phyloP scores from a whole-genome alignment of 208 protist genomes.

The Wallacemonas sp. region DNA sequence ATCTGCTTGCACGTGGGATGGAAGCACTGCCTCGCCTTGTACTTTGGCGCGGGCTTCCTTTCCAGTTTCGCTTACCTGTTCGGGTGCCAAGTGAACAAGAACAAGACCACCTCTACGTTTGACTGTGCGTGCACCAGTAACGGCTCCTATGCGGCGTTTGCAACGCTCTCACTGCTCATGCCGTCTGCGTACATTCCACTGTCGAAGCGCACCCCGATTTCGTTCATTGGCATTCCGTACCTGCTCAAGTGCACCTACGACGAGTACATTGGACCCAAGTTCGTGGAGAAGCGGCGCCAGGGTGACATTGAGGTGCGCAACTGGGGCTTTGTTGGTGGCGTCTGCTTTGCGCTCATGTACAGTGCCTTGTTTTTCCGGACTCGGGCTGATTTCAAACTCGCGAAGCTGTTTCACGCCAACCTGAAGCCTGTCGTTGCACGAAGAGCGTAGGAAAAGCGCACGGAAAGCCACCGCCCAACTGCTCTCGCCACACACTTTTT shows the following conservation, averaged over 20 bases:
- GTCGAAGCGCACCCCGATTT: conserved; percentile 45
- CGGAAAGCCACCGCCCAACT: too few species aligned
- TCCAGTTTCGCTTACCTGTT: conserved; percentile 88
- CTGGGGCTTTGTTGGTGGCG: conserved; percentile 82
- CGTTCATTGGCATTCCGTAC: conserved; percentile 61
- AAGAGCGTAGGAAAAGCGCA: too few species aligned
- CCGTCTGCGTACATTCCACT: conserved; percentile 57
- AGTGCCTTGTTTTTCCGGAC: conserved; percentile 66
- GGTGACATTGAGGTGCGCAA: conserved; percentile 75
- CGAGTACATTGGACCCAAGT: conserved; percentile 74
- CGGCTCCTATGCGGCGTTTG: conserved; percentile 72
- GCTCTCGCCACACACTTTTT: too few species aligned
- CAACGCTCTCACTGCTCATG: conserved; percentile 67
- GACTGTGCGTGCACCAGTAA: conserved; percentile 76
- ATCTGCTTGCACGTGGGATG: conserved; percentile 60
- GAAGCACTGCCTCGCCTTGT: conserved; percentile 53
- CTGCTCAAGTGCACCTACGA: conserved; percentile 74
- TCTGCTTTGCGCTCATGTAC: conserved; percentile 82
- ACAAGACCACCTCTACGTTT: conserved; percentile 51
- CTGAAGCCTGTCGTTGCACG: conserved; percentile 10
- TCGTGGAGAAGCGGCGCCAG: conserved; percentile 44
- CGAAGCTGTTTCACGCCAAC: conserved; percentile 49
- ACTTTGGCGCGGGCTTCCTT: conserved; percentile 69
- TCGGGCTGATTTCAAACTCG: conserved; percentile 37
- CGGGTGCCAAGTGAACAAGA: conserved; percentile 43